Percentiles rank a stretch among this genome's conserved stretches.
These are phyloP conservation scores for Solanum hybrid DNA, from an alignment of 305 asterid species.

Conservation along the genomic window DNA sequence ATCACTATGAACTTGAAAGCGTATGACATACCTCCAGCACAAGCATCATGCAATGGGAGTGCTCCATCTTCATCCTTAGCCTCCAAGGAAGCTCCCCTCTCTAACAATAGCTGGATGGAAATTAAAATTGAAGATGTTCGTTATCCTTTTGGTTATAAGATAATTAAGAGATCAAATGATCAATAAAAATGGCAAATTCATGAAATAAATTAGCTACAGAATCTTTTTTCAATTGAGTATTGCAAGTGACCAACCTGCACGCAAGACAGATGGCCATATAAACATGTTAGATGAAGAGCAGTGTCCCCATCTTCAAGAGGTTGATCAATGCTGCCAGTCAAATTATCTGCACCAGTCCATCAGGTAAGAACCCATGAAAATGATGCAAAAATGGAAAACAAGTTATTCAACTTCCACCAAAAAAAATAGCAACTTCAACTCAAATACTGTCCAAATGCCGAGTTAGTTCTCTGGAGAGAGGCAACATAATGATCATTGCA, in stretches of 20 bases:
- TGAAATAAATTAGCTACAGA: not conserved
- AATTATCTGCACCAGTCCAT: constrained; percentile 40
- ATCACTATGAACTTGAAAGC: not conserved
- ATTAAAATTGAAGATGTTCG: not conserved
- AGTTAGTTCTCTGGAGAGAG: not conserved
- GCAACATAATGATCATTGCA: not conserved
- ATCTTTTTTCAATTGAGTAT: not conserved
- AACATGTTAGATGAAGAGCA: constrained; percentile 84
- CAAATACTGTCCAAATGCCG: not conserved
- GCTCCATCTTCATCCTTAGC: constrained; percentile 90
- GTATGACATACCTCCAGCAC: constrained; percentile 69
- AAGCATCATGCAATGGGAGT: constrained; percentile 92
- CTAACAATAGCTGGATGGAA: constrained; percentile 56
- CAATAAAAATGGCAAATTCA: not conserved
- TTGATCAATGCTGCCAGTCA: constrained; percentile 63
- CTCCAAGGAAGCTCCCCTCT: constrained; percentile 78
- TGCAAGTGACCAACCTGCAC: constrained; percentile 48
- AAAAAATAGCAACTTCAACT: not conserved
- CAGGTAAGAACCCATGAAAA: constrained; percentile 8
- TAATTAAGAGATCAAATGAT: not conserved
- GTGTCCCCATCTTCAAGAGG: constrained; percentile 95
- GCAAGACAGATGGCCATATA: constrained; percentile 73
- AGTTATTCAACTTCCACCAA: not conserved
- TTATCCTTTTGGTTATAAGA: not conserved
- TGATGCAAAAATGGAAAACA: not conserved